phyloP scores from a whole-genome alignment of 2,329 filamentous ascomycete species.

The Coniochaeta ligniaria region DNA sequence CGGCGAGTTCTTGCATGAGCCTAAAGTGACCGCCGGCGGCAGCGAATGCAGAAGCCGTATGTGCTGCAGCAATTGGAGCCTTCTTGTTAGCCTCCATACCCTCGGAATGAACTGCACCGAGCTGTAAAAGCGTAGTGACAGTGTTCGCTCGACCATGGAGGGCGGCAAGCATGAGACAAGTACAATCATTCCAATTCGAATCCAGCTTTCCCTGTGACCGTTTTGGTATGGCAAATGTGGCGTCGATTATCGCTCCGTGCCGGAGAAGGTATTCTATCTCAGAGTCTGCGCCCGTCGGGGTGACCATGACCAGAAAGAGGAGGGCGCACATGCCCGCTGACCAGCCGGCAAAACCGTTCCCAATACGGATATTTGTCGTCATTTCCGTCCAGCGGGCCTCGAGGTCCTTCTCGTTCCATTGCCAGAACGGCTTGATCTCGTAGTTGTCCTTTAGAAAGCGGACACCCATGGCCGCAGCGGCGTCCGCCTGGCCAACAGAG shows the following conservation, averaged over 20 bases:
- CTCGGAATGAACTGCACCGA: neutral
- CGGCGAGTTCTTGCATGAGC: neutral
- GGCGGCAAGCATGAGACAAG: neutral
- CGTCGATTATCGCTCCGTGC: neutral
- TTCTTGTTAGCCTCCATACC: neutral
- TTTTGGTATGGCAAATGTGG: neutral
- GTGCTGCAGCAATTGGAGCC: neutral
- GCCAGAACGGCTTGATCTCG: neutral
- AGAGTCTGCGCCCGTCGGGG: neutral
- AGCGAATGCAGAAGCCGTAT: neutral
- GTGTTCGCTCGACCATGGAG: neutral
- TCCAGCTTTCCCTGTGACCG: neutral
- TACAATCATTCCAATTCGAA: neutral
- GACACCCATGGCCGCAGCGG: neutral
- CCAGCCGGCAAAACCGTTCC: neutral
- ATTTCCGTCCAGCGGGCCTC: neutral
- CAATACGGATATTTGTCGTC: neutral
- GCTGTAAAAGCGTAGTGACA: neutral
- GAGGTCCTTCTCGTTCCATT: neutral
- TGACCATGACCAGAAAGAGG: neutral
- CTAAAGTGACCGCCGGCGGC: neutral
- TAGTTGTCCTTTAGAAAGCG: neutral
- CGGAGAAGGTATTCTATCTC: neutral
- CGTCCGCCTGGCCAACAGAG: neutral
- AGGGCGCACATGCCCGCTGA: neutral